phyloP scores from a whole-genome alignment of 148 eudicot species.

The Agrostemma githago region DNA sequence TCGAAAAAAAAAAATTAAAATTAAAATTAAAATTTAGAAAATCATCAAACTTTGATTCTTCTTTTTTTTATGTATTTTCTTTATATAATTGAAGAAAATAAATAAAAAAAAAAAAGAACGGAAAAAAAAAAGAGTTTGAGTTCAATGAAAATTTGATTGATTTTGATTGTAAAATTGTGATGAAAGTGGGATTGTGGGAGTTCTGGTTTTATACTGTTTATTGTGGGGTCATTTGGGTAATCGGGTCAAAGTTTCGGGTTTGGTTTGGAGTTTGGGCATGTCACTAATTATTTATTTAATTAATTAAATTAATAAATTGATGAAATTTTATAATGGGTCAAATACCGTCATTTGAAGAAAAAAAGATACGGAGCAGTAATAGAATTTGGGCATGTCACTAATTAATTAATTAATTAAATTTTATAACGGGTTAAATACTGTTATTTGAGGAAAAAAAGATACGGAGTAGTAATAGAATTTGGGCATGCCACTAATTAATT shows the following conservation, averaged over 20 bases:
- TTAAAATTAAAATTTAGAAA: not conserved
- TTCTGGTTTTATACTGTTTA: not conserved
- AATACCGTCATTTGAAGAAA: no score
- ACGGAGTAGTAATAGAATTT: no score
- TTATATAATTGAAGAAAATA: not conserved
- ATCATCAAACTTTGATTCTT: not conserved
- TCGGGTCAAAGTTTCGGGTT: conserved; percentile 3
- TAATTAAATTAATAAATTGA: no score
- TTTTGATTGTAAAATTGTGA: not conserved
- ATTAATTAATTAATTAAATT: no score
- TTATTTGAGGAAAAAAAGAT: no score
- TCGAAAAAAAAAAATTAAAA: not conserved
- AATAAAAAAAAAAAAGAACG: not conserved
- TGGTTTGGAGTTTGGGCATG: no score
- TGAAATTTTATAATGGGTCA: not conserved
- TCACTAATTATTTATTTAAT: no score
- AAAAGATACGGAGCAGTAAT: no score
- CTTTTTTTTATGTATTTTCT: conserved; percentile 1
- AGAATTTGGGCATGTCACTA: no score
- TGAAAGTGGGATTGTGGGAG: not conserved
- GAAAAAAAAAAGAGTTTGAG: not conserved
- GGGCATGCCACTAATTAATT: no score
- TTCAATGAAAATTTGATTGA: not conserved
- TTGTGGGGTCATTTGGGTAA: not conserved
- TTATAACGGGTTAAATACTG: no score